Base-by-base conservation (phyloP, 1,139 yeast genomes). In the Kazachstania sp. region DNA sequence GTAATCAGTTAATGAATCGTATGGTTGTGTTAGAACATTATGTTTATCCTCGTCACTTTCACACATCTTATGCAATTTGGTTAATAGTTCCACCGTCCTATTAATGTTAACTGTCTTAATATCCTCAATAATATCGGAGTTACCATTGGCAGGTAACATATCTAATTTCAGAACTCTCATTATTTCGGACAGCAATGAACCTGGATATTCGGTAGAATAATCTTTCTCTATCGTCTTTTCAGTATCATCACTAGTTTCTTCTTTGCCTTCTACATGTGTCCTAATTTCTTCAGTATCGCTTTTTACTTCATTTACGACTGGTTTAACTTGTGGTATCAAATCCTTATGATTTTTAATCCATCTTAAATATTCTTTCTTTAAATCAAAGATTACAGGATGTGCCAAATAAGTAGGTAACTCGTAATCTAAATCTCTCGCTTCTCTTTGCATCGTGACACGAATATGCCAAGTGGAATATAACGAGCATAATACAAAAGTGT, bases 361-460 rank as follows among this genome's bases (percentile, higher is more conserved):
- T 58, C 80, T 81, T 38, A 74, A 63, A 61, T 76, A 86, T 64
- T 88, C 97, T 49, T 74, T 77, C 57, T 78, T 76, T 51, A 90
- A 68, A 64, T 87, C 96, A 67, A 86, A 87, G 26, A 84, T 74
- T 41, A 81, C 72, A 2, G 96, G 87, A 55, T 81, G 82, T 61
- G 82, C 86, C 51, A 90, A 69, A 60, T 83, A 86, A 3, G 77
- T 71, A 0, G 97, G 96, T 50, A 90, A 71, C 2, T 71, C 76
- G 47, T 85, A 79, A 13, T 78, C 75, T 61, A 84, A 81, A 62
- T 86, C 95, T 38, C 86, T 72, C 8, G 95, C 87, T 62, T 86
- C 95, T 44, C 95, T 73, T 5, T 86, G 82, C 28, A 90, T 66
- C 57, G 84, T 86, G 32, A 87, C 90, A 52, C 90, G 73, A 43